A percentile compares a stretch with the other conserved stretches of the same genome.
Evolutionary conservation across 1,284 basidiomycete genomes (phyloP).

Genomic region (Puccinia hordei): DNA sequence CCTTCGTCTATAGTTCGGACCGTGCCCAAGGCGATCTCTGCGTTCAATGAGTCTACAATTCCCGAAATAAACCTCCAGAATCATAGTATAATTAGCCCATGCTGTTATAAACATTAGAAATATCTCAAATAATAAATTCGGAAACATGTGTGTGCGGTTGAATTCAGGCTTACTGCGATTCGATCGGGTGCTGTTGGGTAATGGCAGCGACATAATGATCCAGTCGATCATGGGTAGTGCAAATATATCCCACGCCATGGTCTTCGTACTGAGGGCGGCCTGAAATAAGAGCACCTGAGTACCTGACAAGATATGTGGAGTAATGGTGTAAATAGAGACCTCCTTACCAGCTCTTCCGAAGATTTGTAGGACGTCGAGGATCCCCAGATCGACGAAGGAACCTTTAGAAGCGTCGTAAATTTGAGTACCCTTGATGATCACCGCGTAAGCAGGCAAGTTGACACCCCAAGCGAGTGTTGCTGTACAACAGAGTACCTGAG

Average conservation of each 20-base stretch:
- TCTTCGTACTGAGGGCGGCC: constrained; percentile 90
- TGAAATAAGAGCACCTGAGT: neutral
- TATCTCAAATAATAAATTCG: neutral
- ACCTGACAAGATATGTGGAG: neutral
- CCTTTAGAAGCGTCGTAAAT: constrained; percentile 88
- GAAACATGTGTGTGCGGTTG: neutral
- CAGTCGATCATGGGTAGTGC: constrained; percentile 89
- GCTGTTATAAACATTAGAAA: neutral
- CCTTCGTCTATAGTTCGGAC: constrained; percentile 85
- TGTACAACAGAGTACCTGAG: constrained; percentile 91
- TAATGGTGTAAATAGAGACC: neutral
- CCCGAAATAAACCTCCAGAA: constrained; percentile 70
- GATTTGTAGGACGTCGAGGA: constrained; percentile 92
- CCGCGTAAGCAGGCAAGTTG: constrained; percentile 96
- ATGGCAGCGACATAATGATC: constrained; percentile 86
- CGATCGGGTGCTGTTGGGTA: constrained; percentile 93
- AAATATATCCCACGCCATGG: constrained; percentile 95
- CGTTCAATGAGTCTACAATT: constrained; percentile 89
- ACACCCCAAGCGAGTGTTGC: constrained; percentile 99
- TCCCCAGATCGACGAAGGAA: constrained; percentile 86
- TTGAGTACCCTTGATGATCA: constrained; percentile 95
- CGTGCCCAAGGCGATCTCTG: constrained; percentile 91
- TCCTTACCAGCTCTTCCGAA: constrained; percentile 84
- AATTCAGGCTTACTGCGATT: constrained; percentile 71
- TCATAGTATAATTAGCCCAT: neutral